A percentile compares a stretch with the other conserved stretches of the same genome.
Conservation (phyloP, 805 yeast genomes). For the Metschnikowia kunwiensis region DNA sequence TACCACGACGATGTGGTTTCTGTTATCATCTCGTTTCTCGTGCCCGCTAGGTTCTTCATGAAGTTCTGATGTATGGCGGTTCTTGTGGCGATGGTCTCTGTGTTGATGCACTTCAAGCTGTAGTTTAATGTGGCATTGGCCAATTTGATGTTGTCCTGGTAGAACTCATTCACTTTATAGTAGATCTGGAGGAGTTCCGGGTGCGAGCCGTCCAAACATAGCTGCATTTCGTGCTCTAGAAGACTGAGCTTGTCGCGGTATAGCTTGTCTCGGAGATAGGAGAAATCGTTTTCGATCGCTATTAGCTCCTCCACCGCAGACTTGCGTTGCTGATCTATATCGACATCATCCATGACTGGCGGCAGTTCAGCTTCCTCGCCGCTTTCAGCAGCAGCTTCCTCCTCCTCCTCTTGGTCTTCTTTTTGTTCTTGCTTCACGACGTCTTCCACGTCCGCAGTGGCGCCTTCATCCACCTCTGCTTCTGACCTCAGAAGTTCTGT, state of each 20-base stretch:
- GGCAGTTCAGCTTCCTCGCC: constrained; percentile 13
- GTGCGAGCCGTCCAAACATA: constrained; percentile 87
- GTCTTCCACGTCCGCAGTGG: constrained; percentile 10
- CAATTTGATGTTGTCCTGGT: constrained; percentile 60
- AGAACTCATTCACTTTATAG: constrained; percentile 65
- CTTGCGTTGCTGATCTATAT: constrained; percentile 45
- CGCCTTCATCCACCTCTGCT: constrained; percentile 12
- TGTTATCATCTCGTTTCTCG: constrained; percentile 60
- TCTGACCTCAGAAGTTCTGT: constrained; percentile 19
- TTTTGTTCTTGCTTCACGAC: constrained; percentile 21
- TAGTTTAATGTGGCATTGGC: constrained; percentile 48
- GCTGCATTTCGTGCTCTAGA: constrained; percentile 75
- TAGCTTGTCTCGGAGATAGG: constrained; percentile 75
- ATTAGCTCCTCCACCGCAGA: constrained; percentile 72
- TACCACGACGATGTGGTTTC: constrained; percentile 87
- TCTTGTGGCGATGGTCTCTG: constrained; percentile 76
- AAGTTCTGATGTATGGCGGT: constrained; percentile 82
- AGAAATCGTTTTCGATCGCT: constrained; percentile 81
- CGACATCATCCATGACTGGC: constrained; percentile 4
- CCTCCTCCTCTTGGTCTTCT: constrained; percentile 20
- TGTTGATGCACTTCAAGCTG: constrained; percentile 71
- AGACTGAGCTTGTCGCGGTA: constrained; percentile 79
- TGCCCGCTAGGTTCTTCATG: constrained; percentile 62
- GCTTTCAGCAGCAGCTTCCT: constrained; percentile 13
- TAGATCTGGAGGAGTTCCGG: constrained; percentile 80